These are phyloP conservation scores for Mycena maculata DNA, from an alignment of 768 basidiomycete species.

Conservation along the genomic window DNA sequence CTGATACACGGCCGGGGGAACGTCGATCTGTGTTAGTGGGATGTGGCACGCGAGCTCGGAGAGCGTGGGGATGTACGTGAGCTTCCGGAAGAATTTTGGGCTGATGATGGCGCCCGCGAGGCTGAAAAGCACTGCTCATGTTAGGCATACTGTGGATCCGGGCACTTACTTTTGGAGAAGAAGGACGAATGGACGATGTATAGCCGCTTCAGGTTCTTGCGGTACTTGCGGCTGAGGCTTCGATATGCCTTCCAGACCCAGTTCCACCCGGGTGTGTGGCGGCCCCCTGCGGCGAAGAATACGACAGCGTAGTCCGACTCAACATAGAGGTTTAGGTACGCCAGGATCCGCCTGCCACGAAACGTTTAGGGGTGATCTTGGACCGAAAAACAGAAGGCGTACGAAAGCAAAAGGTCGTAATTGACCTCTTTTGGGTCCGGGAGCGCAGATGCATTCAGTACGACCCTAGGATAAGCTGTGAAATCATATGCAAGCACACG, in stretches of 20 bases:
- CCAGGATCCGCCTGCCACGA: conserved; percentile 71
- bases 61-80: conserved; percentile 79
- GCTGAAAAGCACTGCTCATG: conserved; percentile 81
- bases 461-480: conserved; percentile 65
- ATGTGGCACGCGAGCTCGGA: conserved; percentile 82
- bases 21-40: conserved; percentile 89
- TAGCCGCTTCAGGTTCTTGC: conserved; percentile 90
- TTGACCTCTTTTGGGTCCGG: conserved; percentile 82
- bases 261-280: conserved; percentile 82
- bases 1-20: conserved; percentile 86
- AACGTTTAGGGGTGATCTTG: conserved; percentile 28
- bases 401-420: conserved; percentile 83
- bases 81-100: conserved; percentile 91
- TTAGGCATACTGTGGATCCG: conserved; percentile 18
- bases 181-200: conserved; percentile 90
- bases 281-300: conserved; percentile 85
- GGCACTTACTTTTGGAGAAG: conserved; percentile 82
- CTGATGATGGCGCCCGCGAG: conserved; percentile 90
- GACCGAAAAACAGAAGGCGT: conserved; percentile 35
- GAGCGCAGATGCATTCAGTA: conserved; percentile 83
- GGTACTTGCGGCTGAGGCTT: conserved; percentile 82
- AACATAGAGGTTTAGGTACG: conserved; percentile 86
- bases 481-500: conserved; percentile 20
- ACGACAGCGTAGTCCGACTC: conserved; percentile 91
- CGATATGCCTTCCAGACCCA: conserved; percentile 95